These are phyloP conservation scores for Penicillium sp. DNA, from an alignment of 2,329 filamentous ascomycete genomes.

Conservation along the genomic window DNA sequence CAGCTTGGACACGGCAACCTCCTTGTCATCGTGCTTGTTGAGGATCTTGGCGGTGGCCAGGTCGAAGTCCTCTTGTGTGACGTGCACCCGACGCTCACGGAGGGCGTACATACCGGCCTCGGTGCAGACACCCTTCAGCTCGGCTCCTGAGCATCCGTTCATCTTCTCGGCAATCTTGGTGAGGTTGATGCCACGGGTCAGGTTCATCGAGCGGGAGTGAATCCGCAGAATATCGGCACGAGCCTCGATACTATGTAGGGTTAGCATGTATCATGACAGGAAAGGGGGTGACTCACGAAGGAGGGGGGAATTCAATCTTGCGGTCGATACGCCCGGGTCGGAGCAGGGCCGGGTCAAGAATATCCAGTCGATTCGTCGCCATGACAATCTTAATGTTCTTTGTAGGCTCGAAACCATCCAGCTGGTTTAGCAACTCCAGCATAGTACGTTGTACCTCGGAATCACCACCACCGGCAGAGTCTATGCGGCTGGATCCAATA, in stretches of 20 bases:
- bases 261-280: slow-evolving; percentile 16
- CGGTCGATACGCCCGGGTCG: slow-evolving; percentile 97
- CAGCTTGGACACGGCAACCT: slow-evolving; percentile 50
- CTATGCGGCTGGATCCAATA: slow-evolving; percentile 94
- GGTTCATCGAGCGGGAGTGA: slow-evolving; percentile 97
- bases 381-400: slow-evolving; percentile 99
- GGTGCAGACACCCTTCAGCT: slow-evolving; percentile 98
- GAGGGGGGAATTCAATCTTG: slow-evolving; percentile 98
- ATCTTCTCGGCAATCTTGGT: slow-evolving; percentile 99
- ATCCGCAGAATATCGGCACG: slow-evolving; percentile 97
- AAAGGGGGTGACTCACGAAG: slow-evolving; percentile 58
- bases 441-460: slow-evolving; percentile 98
- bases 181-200: slow-evolving; percentile 95
- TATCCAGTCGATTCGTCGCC: slow-evolving; percentile 97
- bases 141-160: slow-evolving; percentile 97
- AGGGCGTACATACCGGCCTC: slow-evolving; percentile 98
- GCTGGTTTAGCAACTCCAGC: slow-evolving; percentile 96
- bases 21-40: slow-evolving; percentile 99
- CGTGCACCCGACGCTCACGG: slow-evolving; percentile 91
- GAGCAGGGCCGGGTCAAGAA: slow-evolving; percentile 90
- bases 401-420: slow-evolving; percentile 97
- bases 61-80: slow-evolving; percentile 99
- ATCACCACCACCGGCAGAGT: slow-evolving; percentile 91
- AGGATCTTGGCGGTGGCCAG: slow-evolving; percentile 97
- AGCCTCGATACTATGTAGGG: slow-evolving; percentile 68